These are phyloP conservation scores for Condylostoma magnum DNA, from an alignment of 169 alveolate species.

Conservation along the genomic window DNA sequence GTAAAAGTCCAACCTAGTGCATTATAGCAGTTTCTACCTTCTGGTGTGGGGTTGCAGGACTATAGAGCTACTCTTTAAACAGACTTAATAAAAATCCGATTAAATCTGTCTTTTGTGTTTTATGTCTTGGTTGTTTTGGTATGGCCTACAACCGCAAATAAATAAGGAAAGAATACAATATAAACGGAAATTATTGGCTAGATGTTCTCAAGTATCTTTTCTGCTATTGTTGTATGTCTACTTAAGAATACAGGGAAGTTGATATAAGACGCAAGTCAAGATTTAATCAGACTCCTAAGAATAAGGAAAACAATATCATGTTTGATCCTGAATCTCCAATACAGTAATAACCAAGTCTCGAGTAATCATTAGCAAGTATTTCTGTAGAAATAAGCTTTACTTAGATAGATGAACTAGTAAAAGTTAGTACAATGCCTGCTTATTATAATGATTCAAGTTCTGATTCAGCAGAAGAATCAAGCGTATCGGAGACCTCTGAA, in stretches of 20 bases:
- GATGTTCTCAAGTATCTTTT: not conserved
- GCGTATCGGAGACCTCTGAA: not conserved
- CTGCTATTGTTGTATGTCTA: not conserved
- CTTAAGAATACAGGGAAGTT: constrained; percentile 11
- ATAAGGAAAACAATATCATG: not conserved
- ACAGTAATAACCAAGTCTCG: not conserved
- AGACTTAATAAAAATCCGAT: too few relatives aligned
- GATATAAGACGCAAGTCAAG: not conserved
- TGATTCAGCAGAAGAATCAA: not conserved
- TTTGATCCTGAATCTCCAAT: not conserved
- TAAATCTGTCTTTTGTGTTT: not conserved
- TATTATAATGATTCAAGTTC: not conserved
- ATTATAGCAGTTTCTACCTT: too few relatives aligned
- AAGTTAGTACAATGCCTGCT: not conserved
- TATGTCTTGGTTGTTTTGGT: constrained; percentile 11
- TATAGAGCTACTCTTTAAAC: too few relatives aligned
- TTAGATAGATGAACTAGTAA: not conserved
- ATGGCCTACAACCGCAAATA: not conserved
- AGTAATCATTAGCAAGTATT: not conserved
- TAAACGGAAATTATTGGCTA: constrained; percentile 7
- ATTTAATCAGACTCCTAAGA: not conserved
- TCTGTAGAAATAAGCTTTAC: not conserved
- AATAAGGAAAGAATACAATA: not conserved
- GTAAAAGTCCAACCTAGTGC: too few relatives aligned
- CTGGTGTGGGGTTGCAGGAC: too few relatives aligned